Evolutionary conservation across 179 eudicot genomes (phyloP), one percentile per base, ranked within the genome.

Genomic region (Camellia oleifera): DNA sequence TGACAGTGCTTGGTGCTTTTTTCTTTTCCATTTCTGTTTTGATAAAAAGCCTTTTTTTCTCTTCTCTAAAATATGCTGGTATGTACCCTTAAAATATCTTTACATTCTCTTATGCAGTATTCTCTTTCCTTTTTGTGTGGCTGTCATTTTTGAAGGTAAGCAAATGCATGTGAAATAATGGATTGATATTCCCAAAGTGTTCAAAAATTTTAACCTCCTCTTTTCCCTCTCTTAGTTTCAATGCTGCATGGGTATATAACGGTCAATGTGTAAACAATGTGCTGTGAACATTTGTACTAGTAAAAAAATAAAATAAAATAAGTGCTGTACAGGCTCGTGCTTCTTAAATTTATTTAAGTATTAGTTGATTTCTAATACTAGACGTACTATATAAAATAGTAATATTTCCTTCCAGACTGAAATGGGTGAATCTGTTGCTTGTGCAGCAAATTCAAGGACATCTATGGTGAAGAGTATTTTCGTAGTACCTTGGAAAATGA

Each of bases 371-470:
- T 57, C 60, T 81, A 8, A 62, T 46, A 58, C 45, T 62, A 18
- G 56, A 18, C 64, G 42, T 52, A 32, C 40, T 0, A 13, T 44
- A 32, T 9, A 48, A 20, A 50, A 42, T n/a, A 52, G 74, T 44
- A 63, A 12, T 54, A 40, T 80, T 80, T 32, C 18, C 68, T 56
- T 48, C 44, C 75, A 56, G 20, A 48, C 69, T 66, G 52, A 78
- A 46, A 14, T 60, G 74, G 52, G 53, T 77, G 48, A 42, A 44
- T 50, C 2, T 72, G 74, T 74, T 77, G 45, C 72, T 26, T 81
- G 61, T 88, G 88, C 97, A 97, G 99, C 85, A 94, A 97, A 90
- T 97, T 97, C 81, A 83, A 81, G 50, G 99, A 97, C 78, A 97
- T 97, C 52, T 97, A 89, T 83, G 97, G 94, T 81, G 93, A 97